These are phyloP conservation scores for Fusarium agapanthi DNA, from an alignment of 2,329 filamentous ascomycete genomes.

Conservation along the genomic window DNA sequence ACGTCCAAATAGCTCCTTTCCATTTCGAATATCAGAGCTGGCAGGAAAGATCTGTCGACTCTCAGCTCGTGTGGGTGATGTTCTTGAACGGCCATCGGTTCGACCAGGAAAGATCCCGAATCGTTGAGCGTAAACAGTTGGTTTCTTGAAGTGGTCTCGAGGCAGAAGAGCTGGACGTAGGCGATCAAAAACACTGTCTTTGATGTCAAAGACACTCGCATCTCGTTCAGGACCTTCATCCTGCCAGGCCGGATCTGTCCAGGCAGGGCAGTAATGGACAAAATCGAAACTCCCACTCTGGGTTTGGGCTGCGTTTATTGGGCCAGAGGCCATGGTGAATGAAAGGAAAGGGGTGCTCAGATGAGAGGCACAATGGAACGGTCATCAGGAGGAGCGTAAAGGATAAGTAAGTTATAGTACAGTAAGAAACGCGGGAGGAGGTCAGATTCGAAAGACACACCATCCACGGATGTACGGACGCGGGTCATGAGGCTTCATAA, in stretches of 20 bases:
- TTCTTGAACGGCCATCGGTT: slow-evolving; percentile 44
- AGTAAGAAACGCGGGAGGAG: neutral
- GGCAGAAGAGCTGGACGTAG: slow-evolving; percentile 38
- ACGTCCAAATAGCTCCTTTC: slow-evolving; percentile 34
- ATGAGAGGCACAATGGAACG: neutral
- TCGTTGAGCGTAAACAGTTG: slow-evolving; percentile 41
- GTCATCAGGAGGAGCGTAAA: neutral
- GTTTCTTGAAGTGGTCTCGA: slow-evolving; percentile 34
- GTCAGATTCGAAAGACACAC: neutral
- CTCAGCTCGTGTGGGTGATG: slow-evolving; percentile 42
- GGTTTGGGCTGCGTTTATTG: neutral
- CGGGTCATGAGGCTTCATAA: neutral
- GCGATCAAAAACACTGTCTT: slow-evolving; percentile 25
- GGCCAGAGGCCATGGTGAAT: slow-evolving; percentile 1
- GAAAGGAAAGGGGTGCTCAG: neutral
- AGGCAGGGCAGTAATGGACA: slow-evolving; percentile 36
- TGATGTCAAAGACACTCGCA: slow-evolving; percentile 17
- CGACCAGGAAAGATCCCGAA: slow-evolving; percentile 44
- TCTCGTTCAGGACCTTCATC: slow-evolving; percentile 26
- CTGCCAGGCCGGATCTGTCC: slow-evolving; percentile 43
- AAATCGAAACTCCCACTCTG: neutral
- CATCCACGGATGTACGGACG: neutral
- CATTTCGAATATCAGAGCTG: slow-evolving; percentile 9
- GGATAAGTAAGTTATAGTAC: neutral
- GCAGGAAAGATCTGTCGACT: slow-evolving; percentile 20